Conservation (phyloP, 1,284 basidiomycete species). For the Waitea zeae region DNA sequence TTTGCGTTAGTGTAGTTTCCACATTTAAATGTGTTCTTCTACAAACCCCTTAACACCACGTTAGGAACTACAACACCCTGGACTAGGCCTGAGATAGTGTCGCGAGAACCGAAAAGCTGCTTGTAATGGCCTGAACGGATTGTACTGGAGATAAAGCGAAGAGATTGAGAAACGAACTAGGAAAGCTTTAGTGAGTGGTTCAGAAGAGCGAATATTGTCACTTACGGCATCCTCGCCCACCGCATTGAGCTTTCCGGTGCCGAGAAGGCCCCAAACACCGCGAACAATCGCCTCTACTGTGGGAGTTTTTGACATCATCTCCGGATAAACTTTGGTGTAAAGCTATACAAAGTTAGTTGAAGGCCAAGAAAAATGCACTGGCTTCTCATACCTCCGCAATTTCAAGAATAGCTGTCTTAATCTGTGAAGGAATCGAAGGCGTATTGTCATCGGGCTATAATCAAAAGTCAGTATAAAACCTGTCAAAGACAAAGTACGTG, state of each 20-base stretch:
- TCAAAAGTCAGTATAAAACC: slow-evolving; percentile 6
- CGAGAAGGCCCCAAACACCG: slow-evolving; percentile 83
- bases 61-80: slow-evolving; percentile 91
- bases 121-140: slow-evolving; percentile 78
- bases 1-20: not conserved
- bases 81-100: slow-evolving; percentile 72
- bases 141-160: slow-evolving; percentile 85
- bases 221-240: slow-evolving; percentile 70
- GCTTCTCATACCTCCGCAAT: slow-evolving; percentile 49
- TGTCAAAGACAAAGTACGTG: slow-evolving; percentile 2
- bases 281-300: slow-evolving; percentile 76
- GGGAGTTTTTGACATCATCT: slow-evolving; percentile 55
- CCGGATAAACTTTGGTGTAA: slow-evolving; percentile 84
- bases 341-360: slow-evolving; percentile 30
- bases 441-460: slow-evolving; percentile 65
- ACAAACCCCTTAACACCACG: slow-evolving; percentile 55
- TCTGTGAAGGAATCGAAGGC: slow-evolving; percentile 70
- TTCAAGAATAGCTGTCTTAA: slow-evolving; percentile 85
- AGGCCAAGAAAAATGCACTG: not conserved
- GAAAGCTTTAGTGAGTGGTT: slow-evolving; percentile 1
- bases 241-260: slow-evolving; percentile 49
- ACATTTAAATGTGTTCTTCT: not conserved
- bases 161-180: slow-evolving; percentile 83
- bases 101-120: slow-evolving; percentile 47
- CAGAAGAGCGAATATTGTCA: slow-evolving; percentile 4